phyloP scores from a whole-genome alignment of 257 asterid species.

The Agastache rugosa region DNA sequence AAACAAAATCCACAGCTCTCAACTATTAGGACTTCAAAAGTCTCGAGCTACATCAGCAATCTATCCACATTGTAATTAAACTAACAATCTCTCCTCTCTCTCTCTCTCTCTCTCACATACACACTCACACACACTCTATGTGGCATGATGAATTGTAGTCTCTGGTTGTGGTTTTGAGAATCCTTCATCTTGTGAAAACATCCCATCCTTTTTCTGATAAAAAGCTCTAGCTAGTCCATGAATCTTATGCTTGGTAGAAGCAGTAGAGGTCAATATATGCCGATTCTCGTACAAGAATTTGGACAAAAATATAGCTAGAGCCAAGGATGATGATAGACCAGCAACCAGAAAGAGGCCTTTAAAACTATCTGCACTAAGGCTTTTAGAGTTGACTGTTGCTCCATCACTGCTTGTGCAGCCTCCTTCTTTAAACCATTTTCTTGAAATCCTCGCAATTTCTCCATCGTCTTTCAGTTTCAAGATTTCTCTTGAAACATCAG shows the following conservation, averaged over 20 bases:
- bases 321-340: conserved; percentile 44
- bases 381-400: neutral
- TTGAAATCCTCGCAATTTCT: conserved; percentile 34
- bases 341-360: conserved; percentile 50
- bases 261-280: conserved; percentile 36
- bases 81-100: no score
- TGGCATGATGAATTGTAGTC: neutral
- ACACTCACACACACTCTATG: neutral
- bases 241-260: conserved; percentile 44
- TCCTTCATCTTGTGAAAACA: conserved; percentile 11
- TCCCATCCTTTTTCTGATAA: conserved; percentile 37
- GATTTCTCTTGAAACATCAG: conserved; percentile 49
- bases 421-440: conserved; percentile 37
- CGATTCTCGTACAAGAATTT: conserved; percentile 48
- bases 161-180: neutral
- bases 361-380: conserved; percentile 44
- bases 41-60: no score
- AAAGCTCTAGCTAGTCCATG: conserved; percentile 42
- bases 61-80: no score
- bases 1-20: no score
- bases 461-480: conserved; percentile 43
- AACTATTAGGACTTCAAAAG: no score
- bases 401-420: conserved; percentile 27
- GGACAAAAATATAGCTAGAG: conserved; percentile 47
- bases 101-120: neutral